These are phyloP conservation scores for Leccinum arenicola DNA, from an alignment of 768 basidiomycete genomes.

Conservation along the genomic window DNA sequence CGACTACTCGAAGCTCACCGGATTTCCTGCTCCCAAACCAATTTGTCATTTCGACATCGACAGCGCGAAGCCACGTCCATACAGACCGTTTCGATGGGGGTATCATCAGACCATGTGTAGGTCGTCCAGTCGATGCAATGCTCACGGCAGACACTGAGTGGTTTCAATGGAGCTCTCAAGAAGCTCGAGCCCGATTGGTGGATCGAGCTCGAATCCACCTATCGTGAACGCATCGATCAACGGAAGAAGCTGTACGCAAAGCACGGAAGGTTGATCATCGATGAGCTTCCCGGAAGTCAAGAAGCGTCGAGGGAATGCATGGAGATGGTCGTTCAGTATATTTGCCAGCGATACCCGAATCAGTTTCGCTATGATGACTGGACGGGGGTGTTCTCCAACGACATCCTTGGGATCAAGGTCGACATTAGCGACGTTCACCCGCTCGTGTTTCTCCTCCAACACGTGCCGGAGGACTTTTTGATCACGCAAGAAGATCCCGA, in stretches of 20 bases:
- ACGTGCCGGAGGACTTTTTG: slow-evolving; percentile 53
- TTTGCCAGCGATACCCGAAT: slow-evolving; percentile 55
- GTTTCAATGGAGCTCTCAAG: slow-evolving; percentile 36
- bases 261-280: slow-evolving; percentile 42
- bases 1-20: slow-evolving; percentile 44
- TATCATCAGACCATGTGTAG: slow-evolving; percentile 58
- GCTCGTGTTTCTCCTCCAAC: slow-evolving; percentile 43
- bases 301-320: slow-evolving; percentile 49
- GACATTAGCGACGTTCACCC: slow-evolving; percentile 34
- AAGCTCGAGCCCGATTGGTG: slow-evolving; percentile 52
- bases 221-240: slow-evolving; percentile 41
- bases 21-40: slow-evolving; percentile 42
- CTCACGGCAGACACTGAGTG: neutral
- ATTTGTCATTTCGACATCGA: slow-evolving; percentile 42
- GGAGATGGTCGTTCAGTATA: slow-evolving; percentile 54
- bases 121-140: slow-evolving; percentile 5
- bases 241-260: slow-evolving; percentile 37
- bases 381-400: slow-evolving; percentile 40
- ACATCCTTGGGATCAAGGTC: slow-evolving; percentile 36
- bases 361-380: slow-evolving; percentile 41
- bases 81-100: slow-evolving; percentile 54
- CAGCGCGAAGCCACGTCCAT: slow-evolving; percentile 45
- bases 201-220: slow-evolving; percentile 56
- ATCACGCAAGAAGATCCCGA: slow-evolving; percentile 40
- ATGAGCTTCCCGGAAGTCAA: slow-evolving; percentile 48